Evolutionary conservation across 2,329 filamentous ascomycete genomes (phyloP), one percentile per base, ranked within the genome.

Genomic region (Sporothrix globosa): DNA sequence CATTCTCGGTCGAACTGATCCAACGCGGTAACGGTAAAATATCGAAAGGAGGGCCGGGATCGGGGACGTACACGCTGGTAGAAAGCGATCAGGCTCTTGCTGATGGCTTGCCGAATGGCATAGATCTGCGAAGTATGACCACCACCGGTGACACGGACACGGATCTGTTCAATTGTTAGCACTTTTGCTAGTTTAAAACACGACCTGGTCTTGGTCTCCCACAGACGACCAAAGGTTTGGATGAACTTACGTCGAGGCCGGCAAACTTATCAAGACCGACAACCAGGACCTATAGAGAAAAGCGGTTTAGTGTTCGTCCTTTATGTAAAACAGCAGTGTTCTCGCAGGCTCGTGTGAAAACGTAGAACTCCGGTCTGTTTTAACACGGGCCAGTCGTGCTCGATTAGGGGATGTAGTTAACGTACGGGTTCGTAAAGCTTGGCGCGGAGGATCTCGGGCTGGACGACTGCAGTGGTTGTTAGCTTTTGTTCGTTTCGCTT

Each of bases 91-190:
- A 97, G 92, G 80, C 91, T 91, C 90, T 98, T 99, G 87, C 94
- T 90, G 82, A 99, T 98, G 80, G 96, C 95, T 88, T 99, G 96
- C 80, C 96, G 93, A 88, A 98, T 93, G 83, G 96, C 96, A 86
- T 98, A 79, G 73, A 79, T 78, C 73, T 73, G 71, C 73, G 74
- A 75, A 73, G 72, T 73, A 72, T 74, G 73, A 71, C 73, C 73
- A 74, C 73, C 96, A 83, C 96, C 96, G 80, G 90, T 88, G 80
- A 98, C 96, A 81, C 94, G 92, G 82, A 98, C 93, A 78, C 96
- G 92, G 87, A 99, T 97, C 73, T 74, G n/a, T 53, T 46, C 3
- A 17, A 0, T 27, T 30, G 72, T 74, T 69, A 74, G 72, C 65
- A 69, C 9, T 3, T 19, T 5, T 52, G 24, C 21, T 39, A 3